phyloP scores from a whole-genome alignment of 2,329 filamentous ascomycete genomes.

The Paraphaeosphaeria sporulosa region DNA sequence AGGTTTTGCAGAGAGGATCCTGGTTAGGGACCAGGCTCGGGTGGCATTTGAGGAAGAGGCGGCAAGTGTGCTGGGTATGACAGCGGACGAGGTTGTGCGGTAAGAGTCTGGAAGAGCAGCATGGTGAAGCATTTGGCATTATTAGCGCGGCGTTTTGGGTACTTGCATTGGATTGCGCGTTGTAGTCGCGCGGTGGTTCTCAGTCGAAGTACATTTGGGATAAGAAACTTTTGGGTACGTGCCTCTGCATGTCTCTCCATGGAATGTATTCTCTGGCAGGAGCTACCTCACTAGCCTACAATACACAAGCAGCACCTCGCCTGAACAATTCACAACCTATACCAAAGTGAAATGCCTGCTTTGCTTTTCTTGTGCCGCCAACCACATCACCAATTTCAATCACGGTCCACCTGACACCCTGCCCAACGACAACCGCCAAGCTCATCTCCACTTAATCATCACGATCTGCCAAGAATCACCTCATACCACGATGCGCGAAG shows the following conservation, averaged over 20 bases:
- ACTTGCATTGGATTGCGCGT: not conserved
- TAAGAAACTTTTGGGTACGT: not conserved
- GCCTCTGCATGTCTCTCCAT: no score
- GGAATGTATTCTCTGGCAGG: not conserved
- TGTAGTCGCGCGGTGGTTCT: not conserved
- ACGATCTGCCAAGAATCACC: not conserved
- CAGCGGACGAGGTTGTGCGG: constrained; percentile 16
- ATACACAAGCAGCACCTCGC: no score
- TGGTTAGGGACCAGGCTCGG: not conserved
- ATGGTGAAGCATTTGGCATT: constrained; percentile 6
- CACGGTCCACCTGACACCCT: not conserved
- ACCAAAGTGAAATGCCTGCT: no score
- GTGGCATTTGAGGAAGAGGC: constrained; percentile 6
- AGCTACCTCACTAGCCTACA: not conserved
- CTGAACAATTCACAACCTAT: no score
- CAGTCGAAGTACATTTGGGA: not conserved
- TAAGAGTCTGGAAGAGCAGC: not conserved
- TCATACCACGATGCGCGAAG: not conserved
- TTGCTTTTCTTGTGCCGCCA: no score
- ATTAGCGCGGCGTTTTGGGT: constrained; percentile 16
- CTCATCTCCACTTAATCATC: constrained; percentile 4
- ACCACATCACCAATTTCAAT: not conserved
- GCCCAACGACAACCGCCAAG: constrained; percentile 14
- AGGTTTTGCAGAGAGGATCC: constrained; percentile 5
- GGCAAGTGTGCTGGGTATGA: constrained; percentile 15